phyloP scores from a whole-genome alignment of 495 filamentous ascomycete species.

The Letharia columbiana region DNA sequence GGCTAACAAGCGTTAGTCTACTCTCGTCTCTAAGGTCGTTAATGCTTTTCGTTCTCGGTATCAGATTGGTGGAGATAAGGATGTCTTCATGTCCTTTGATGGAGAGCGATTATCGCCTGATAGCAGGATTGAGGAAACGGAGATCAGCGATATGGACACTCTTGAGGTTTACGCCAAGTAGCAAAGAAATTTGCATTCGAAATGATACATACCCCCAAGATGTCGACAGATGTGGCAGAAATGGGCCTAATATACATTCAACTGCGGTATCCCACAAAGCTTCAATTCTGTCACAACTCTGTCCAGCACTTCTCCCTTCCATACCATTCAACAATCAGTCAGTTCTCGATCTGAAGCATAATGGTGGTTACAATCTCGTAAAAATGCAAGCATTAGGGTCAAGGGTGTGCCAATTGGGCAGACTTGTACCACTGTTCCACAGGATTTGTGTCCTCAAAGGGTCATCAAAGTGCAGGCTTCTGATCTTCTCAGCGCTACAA shows the following conservation, averaged over 20 bases:
- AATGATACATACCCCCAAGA: not conserved
- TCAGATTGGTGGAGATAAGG: slow-evolving; percentile 37
- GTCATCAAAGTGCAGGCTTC: too few species aligned
- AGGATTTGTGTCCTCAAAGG: not conserved
- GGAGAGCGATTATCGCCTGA: slow-evolving; percentile 63
- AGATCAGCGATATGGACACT: slow-evolving; percentile 68
- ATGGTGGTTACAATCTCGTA: not conserved
- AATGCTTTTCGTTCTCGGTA: slow-evolving; percentile 42
- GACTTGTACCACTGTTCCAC: not conserved
- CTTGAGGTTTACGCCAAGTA: slow-evolving; percentile 41
- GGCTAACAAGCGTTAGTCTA: slow-evolving; percentile 33
- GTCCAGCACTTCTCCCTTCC: too few species aligned
- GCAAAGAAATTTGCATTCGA: not conserved
- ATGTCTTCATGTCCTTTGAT: slow-evolving; percentile 65
- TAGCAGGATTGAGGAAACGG: slow-evolving; percentile 57
- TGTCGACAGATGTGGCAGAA: not conserved
- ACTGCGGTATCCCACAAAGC: not conserved
- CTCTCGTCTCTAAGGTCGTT: slow-evolving; percentile 46
- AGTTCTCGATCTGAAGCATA: not conserved
- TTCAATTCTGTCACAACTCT: not conserved
- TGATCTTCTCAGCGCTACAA: not conserved
- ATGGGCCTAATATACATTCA: not conserved
- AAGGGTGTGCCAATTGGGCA: not conserved
- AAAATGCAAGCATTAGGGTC: not conserved
- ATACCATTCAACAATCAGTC: not conserved